Conservation (phyloP, 176 grass and related monocot genomes). For the Musa beccarii region DNA sequence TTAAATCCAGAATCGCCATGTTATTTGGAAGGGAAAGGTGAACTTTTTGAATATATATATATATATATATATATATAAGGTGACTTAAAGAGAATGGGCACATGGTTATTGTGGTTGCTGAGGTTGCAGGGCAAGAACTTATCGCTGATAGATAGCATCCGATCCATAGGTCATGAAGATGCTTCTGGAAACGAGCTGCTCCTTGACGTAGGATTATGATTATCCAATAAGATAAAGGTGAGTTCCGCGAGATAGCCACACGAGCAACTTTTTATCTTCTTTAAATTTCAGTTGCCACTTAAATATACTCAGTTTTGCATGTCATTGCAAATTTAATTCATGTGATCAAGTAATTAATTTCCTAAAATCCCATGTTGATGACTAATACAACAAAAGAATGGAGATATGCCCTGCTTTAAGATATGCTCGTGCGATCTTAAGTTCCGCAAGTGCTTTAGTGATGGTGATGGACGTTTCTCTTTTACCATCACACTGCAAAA, state of each 20-base stretch:
- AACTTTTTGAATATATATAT: slow-evolving; percentile 15
- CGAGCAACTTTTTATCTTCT: neutral
- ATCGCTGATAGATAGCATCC: slow-evolving; percentile 4
- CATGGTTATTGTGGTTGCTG: slow-evolving; percentile 12
- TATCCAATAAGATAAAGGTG: slow-evolving; percentile 14
- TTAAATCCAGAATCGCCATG: slow-evolving; percentile 14
- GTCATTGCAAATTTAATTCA: neutral
- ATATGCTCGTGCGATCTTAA: neutral
- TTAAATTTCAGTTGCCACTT: neutral
- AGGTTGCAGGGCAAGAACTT: slow-evolving; percentile 15
- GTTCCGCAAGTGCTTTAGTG: neutral
- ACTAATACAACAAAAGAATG: neutral
- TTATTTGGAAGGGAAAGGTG: slow-evolving; percentile 14
- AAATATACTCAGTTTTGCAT: neutral
- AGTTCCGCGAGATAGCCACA: neutral
- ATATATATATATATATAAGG: too few relatives aligned
- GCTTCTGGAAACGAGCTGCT: slow-evolving; percentile 13
- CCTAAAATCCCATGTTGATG: too few relatives aligned
- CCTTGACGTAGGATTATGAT: slow-evolving; percentile 14
- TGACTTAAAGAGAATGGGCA: slow-evolving; percentile 8
- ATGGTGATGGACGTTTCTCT: too few relatives aligned
- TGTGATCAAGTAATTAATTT: too few relatives aligned
- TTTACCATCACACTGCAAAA: too few relatives aligned
- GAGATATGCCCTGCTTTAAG: neutral
- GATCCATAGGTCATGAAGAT: neutral